phyloP scores from a whole-genome alignment of 441 rosid genomes.

The Populus tomentosa region DNA sequence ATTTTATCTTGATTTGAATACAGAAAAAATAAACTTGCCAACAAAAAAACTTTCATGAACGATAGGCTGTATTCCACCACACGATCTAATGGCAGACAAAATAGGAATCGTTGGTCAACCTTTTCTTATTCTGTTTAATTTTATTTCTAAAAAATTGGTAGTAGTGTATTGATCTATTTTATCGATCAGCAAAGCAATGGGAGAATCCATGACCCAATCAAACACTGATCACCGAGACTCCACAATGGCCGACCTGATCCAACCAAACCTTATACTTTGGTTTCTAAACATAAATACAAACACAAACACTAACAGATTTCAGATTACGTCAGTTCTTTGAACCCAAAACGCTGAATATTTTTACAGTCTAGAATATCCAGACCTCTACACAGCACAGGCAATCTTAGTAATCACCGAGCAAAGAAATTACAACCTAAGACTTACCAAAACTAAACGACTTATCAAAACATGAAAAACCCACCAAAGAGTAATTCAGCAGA shows the following conservation, averaged over 20 bases:
- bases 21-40: not conserved
- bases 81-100: not conserved
- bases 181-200: not conserved
- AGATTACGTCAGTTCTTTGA: not conserved
- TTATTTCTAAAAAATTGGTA: not conserved
- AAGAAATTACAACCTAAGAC: not conserved
- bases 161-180: not conserved
- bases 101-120: not conserved
- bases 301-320: not conserved
- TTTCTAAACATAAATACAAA: not conserved
- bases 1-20: not conserved
- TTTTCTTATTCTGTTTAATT: not conserved
- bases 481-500: not conserved
- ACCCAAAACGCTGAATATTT: not conserved
- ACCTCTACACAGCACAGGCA: no score
- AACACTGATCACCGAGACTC: not conserved
- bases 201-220: not conserved
- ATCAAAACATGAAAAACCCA: not conserved
- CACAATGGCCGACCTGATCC: not conserved
- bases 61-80: not conserved
- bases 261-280: not conserved
- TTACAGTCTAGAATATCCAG: not conserved
- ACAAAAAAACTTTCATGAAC: not conserved
- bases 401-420: not conserved
- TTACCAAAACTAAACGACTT: not conserved